Conservation (phyloP, 2,329 filamentous ascomycete species). For the Bipolaris cookei region DNA sequence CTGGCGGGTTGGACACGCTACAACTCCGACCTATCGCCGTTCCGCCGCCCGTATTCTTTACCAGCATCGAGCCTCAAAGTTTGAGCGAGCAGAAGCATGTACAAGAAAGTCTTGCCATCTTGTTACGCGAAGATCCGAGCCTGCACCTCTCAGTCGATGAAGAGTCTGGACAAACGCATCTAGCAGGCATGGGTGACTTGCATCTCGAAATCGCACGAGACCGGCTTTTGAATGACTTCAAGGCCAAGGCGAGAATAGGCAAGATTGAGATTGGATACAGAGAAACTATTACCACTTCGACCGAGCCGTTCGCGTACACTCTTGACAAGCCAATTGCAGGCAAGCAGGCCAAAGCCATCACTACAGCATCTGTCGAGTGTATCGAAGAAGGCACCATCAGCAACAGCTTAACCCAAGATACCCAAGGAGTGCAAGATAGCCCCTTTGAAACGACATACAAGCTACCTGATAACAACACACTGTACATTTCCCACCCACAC, state of each 20-base stretch:
- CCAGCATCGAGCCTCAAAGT: slow-evolving; percentile 85
- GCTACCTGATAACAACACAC: slow-evolving; percentile 70
- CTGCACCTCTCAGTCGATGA: slow-evolving; percentile 83
- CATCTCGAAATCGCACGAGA: slow-evolving; percentile 93
- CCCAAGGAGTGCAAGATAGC: slow-evolving; percentile 33
- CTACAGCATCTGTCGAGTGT: slow-evolving; percentile 71
- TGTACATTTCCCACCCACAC: slow-evolving; percentile 62
- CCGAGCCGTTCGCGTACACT: slow-evolving; percentile 63
- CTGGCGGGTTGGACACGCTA: slow-evolving; percentile 72
- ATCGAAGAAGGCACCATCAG: slow-evolving; percentile 49
- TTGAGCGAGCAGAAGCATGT: slow-evolving; percentile 80
- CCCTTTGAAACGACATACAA: slow-evolving; percentile 39
- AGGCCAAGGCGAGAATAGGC: slow-evolving; percentile 83
- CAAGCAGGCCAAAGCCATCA: slow-evolving; percentile 77
- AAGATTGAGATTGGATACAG: slow-evolving; percentile 95
- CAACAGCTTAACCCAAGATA: slow-evolving; percentile 27
- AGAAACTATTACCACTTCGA: slow-evolving; percentile 72
- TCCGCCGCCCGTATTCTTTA: slow-evolving; percentile 93
- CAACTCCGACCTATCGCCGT: slow-evolving; percentile 88
- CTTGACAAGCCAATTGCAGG: slow-evolving; percentile 84
- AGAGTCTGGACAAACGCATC: slow-evolving; percentile 89
- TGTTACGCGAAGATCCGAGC: slow-evolving; percentile 91
- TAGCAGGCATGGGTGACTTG: slow-evolving; percentile 95
- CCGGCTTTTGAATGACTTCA: slow-evolving; percentile 85
- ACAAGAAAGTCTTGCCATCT: slow-evolving; percentile 74